Evolutionary conservation across 108 stramenopile genomes (phyloP), one percentile per base, ranked within the genome.

Genomic region (Bacterosira constricta): DNA sequence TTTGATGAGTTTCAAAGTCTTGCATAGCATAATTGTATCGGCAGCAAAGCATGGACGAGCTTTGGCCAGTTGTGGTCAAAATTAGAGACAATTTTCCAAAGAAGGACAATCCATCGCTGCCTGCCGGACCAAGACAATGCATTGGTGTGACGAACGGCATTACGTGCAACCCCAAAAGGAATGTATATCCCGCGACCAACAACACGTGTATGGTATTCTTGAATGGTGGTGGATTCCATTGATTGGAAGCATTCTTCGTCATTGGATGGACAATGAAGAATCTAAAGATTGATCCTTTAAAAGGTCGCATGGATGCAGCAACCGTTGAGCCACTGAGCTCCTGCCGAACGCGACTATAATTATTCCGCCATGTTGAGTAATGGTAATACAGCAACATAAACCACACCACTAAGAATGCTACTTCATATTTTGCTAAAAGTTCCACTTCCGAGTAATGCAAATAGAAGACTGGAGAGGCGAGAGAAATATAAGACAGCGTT

Each of bases 21-120:
- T 56, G 12, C 78, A 79, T 79, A 49, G 69, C 78, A 39, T 73
- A 79, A 45, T 79, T 79, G 56, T 79, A 79, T 36, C 78, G 65
- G 49, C 78, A 79, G 25, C 78, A 79, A 9, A 70, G 46, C 2
- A 63, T 15, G 12, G 76, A 63, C 1, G 76, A 58, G 13, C 45
- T 34, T 3, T 63, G 26, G 1, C 55, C 26, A 4, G 63, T 38
- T 1, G 34, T 30, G 10, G 60, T 41, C 60, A 61, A 45, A 27
- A 58, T 32, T 15, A 69, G 75, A 38, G 59, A 69, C 59, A 69
- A 45, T 17, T 54, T 63, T 30, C 46, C 55, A 9, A 71, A 20
- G 17, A 54, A 23, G 18, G 75, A 77, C 58, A 62, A 12, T 47
- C 27, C 49, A 39, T 65, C 42, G 9, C 52, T 50, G 18, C 34